Evolutionary conservation across 78 protist genomes (phyloP).

Genomic region (Tieghemostelium lacteum): DNA sequence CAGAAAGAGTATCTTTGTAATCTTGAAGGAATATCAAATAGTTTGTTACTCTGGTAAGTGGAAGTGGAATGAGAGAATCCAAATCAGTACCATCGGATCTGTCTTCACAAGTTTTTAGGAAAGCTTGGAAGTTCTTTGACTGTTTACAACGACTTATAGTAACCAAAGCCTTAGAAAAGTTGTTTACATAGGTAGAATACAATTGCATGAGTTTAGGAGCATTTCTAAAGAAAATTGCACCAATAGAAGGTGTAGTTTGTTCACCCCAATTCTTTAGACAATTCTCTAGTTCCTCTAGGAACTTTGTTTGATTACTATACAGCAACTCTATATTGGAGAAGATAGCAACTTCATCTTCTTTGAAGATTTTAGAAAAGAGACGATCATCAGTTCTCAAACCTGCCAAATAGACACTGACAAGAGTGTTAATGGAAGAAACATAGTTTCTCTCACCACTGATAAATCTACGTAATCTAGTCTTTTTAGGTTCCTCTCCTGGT

Average conservation of each 20-base stretch:
- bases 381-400: conserved; percentile 70
- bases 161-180: conserved; percentile 43
- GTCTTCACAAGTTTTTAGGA: conserved; percentile 68
- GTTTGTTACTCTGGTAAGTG: conserved; percentile 25
- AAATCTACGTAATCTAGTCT: conserved; percentile 39
- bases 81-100: conserved; percentile 63
- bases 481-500: conserved; percentile 56
- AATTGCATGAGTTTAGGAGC: conserved; percentile 36
- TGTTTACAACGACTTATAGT: conserved; percentile 46
- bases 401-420: conserved; percentile 32
- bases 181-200: conserved; percentile 37
- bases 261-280: conserved; percentile 36
- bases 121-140: conserved; percentile 68
- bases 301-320: conserved; percentile 32
- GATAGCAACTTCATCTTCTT: conserved; percentile 70
- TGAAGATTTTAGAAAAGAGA: conserved; percentile 49
- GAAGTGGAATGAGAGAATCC: conserved; percentile 46
- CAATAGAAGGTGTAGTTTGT: conserved; percentile 18
- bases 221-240: conserved; percentile 16
- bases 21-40: conserved; percentile 30
- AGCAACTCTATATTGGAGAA: conserved; percentile 47
- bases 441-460: conserved; percentile 37
- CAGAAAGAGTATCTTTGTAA: conserved; percentile 5
- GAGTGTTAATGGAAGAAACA: conserved; percentile 3
- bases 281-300: conserved; percentile 57